Evolutionary conservation across 2,329 filamentous ascomycete species (phyloP).

Genomic region (Elsinoe arachidis): DNA sequence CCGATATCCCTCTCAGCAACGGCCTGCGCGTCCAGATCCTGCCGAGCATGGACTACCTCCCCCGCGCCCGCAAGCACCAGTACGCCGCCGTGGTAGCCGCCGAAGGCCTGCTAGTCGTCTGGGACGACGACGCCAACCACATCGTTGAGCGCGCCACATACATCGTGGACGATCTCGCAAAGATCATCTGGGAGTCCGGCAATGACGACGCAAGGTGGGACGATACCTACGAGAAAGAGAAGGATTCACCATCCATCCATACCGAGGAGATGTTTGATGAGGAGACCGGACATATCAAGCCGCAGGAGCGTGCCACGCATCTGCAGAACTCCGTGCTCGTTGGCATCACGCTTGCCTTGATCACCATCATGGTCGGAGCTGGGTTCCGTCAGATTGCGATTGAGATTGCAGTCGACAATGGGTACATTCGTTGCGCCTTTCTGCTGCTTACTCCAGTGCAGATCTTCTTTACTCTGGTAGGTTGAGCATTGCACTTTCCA

Average conservation of each 20-base stretch:
- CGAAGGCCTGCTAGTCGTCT: slow-evolving; percentile 64
- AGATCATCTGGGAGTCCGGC: slow-evolving; percentile 61
- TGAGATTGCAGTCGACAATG: slow-evolving; percentile 56
- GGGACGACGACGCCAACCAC: slow-evolving; percentile 71
- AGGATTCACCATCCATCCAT: slow-evolving; percentile 30
- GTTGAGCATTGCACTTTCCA: slow-evolving; percentile 10
- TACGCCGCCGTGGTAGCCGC: slow-evolving; percentile 70
- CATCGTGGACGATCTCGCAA: slow-evolving; percentile 69
- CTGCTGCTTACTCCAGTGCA: slow-evolving; percentile 60
- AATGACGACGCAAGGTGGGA: slow-evolving; percentile 46
- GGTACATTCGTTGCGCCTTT: slow-evolving; percentile 55
- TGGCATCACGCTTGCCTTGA: slow-evolving; percentile 55
- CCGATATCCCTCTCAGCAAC: slow-evolving; percentile 67
- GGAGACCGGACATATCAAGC: slow-evolving; percentile 59
- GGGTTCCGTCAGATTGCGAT: slow-evolving; percentile 62
- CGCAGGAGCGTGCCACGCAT: slow-evolving; percentile 58
- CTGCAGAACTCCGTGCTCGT: slow-evolving; percentile 63
- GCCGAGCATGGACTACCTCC: slow-evolving; percentile 61
- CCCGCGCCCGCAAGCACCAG: slow-evolving; percentile 65
- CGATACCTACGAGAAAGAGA: slow-evolving; percentile 38
- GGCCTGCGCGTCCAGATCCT: slow-evolving; percentile 72
- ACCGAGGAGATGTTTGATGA: slow-evolving; percentile 55
- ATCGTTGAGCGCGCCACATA: slow-evolving; percentile 59
- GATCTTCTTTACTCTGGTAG: slow-evolving; percentile 64
- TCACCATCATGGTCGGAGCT: slow-evolving; percentile 58